These are phyloP conservation scores for Penicillium decumbens DNA, from an alignment of 2,329 filamentous ascomycete genomes.

Conservation along the genomic window DNA sequence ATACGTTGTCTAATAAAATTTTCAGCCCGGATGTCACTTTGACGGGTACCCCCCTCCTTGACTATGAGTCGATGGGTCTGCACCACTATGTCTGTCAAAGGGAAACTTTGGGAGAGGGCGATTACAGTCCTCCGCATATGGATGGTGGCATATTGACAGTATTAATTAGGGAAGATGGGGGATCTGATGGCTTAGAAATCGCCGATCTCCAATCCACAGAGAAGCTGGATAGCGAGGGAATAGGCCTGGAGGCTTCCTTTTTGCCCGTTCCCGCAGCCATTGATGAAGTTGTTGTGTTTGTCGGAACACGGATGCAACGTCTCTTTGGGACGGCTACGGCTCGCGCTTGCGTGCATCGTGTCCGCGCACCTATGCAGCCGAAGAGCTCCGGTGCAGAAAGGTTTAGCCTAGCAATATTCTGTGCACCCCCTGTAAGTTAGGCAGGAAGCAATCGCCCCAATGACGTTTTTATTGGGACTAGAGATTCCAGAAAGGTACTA, in stretches of 20 bases:
- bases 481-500: no score
- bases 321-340: conserved; percentile 3
- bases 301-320: conserved; percentile 7
- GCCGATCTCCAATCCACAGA: conserved; percentile 8
- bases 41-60: no score
- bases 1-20: no score
- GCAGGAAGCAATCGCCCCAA: no score
- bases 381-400: no score
- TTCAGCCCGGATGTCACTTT: no score
- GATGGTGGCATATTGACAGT: conserved; percentile 9
- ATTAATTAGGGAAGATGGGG: not conserved
- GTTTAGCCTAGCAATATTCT: no score
- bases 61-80: not conserved
- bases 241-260: conserved; percentile 8
- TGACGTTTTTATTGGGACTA: no score
- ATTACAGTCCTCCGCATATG: conserved; percentile 10
- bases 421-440: no score
- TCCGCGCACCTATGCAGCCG: not conserved
- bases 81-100: not conserved
- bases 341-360: conserved; percentile 8
- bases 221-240: not conserved
- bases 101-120: not conserved
- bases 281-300: conserved; percentile 7
- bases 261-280: not conserved
- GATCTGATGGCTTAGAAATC: conserved; percentile 5